Conservation (phyloP, 495 filamentous ascomycete species). For the Penicillium ochrochloron region DNA sequence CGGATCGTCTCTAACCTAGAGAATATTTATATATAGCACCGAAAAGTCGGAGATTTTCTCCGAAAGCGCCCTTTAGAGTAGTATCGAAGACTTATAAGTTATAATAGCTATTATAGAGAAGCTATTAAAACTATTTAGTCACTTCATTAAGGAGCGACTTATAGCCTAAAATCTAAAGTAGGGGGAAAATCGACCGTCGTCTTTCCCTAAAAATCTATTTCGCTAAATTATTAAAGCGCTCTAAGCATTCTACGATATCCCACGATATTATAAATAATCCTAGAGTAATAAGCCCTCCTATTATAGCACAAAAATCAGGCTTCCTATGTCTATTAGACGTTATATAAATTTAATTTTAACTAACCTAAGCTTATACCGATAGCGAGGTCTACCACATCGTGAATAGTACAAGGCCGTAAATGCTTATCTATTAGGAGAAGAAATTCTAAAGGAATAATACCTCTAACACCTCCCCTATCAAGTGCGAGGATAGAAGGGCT, state of each 20-base stretch:
- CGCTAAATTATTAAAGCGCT: background rate
- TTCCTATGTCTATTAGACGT: background rate
- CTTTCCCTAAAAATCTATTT: background rate
- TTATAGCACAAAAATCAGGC: background rate
- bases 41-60: background rate
- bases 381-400: background rate
- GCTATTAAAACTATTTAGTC: background rate
- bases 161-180: background rate
- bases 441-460: conserved; percentile 3
- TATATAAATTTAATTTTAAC: background rate
- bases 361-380: conserved; percentile 1
- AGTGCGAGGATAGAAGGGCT: background rate
- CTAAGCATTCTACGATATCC: background rate
- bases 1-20: background rate
- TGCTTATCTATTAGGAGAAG: background rate
- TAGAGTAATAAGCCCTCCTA: conserved; percentile 1
- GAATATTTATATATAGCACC: background rate
- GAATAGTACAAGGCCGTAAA: background rate
- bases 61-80: background rate
- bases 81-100: background rate
- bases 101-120: background rate
- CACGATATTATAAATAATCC: background rate
- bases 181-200: background rate
- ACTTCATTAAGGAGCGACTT: background rate
- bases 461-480: background rate